These are phyloP conservation scores for Atkinsonella hypoxylon DNA, from an alignment of 2,329 filamentous ascomycete species.

Conservation along the genomic window DNA sequence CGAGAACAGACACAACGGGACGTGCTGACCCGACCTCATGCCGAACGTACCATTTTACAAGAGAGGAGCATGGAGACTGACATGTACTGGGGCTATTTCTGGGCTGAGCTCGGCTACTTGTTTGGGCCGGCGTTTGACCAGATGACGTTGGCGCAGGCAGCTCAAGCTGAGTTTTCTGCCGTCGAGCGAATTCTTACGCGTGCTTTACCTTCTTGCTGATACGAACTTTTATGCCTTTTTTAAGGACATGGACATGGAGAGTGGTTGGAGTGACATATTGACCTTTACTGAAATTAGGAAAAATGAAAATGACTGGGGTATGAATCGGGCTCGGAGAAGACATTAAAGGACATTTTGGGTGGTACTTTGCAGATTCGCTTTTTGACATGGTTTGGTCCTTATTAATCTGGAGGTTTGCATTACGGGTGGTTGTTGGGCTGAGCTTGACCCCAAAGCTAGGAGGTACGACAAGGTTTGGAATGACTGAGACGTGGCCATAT, in stretches of 20 bases:
- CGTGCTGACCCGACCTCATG: slow-evolving; percentile 26
- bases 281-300: background rate
- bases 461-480: background rate
- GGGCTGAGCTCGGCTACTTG: slow-evolving; percentile 32
- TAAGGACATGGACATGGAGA: background rate
- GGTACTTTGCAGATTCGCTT: background rate
- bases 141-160: slow-evolving; percentile 35
- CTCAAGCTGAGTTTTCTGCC: slow-evolving; percentile 33
- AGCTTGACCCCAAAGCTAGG: background rate
- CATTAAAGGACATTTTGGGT: background rate
- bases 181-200: slow-evolving; percentile 38
- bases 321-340: background rate
- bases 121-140: slow-evolving; percentile 30
- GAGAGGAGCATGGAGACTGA: slow-evolving; percentile 22
- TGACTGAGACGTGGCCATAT: background rate
- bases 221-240: background rate
- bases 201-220: slow-evolving; percentile 16
- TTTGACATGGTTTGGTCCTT: background rate
- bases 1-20: slow-evolving; percentile 37
- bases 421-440: background rate
- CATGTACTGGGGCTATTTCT: slow-evolving; percentile 41
- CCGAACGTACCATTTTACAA: slow-evolving; percentile 28
- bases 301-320: background rate
- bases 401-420: background rate
- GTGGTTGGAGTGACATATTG: background rate